Evolutionary conservation across 768 basidiomycete genomes (phyloP).

Genomic region (Boletus barrowsii): DNA sequence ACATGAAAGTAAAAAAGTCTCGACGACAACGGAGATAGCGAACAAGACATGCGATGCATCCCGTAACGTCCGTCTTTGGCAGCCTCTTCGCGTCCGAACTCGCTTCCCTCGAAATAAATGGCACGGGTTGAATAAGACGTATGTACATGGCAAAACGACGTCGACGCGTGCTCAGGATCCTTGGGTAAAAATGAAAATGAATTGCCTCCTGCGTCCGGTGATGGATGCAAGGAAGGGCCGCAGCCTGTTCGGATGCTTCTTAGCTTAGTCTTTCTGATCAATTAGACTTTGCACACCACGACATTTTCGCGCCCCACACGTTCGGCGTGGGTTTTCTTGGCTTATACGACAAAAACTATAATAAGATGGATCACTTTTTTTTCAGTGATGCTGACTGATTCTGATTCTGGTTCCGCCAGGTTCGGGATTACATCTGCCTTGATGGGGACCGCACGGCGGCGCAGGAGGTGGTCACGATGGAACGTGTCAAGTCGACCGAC

Average conservation of each 20-base stretch:
- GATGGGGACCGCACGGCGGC: conserved; percentile 1
- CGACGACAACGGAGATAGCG: no score
- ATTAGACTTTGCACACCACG: conserved; percentile 10
- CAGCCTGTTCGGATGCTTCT: neutral
- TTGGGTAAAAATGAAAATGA: neutral
- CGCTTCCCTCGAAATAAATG: neutral
- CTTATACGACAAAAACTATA: neutral
- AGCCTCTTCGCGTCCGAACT: neutral
- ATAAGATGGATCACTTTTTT: no score
- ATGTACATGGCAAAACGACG: neutral
- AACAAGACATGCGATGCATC: no score
- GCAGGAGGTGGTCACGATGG: conserved; percentile 1
- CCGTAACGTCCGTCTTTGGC: neutral
- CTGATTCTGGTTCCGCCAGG: neutral
- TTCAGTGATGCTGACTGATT: neutral
- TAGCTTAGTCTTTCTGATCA: neutral
- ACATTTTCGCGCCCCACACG: neutral
- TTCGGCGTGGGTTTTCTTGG: conserved; percentile 2
- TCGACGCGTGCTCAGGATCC: neutral
- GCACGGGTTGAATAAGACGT: neutral
- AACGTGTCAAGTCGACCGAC: conserved; percentile 21
- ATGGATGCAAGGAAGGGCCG: no score
- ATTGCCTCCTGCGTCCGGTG: neutral
- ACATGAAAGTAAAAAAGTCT: no score
- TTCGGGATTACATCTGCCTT: no score